Percentiles rank a stretch among this genome's conserved stretches.
phyloP scores from a whole-genome alignment of 2,329 filamentous ascomycete genomes.

The Annulohypoxylon truncatum region DNA sequence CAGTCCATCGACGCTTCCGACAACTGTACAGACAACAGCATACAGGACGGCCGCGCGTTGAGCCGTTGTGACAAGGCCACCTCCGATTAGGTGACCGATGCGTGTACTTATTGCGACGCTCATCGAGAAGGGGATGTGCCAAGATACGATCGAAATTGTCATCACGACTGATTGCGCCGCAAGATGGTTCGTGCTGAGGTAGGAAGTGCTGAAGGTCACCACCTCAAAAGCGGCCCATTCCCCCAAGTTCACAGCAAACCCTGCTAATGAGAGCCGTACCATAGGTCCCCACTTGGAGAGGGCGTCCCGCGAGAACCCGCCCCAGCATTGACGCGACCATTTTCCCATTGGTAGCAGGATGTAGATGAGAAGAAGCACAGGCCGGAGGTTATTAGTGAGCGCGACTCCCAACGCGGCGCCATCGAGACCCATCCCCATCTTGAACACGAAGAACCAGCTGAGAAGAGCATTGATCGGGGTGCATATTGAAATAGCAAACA shows the following conservation, averaged over 20 bases:
- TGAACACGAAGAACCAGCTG: slow-evolving; percentile 61
- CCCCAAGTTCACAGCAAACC: slow-evolving; percentile 54
- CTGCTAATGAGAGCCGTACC: slow-evolving; percentile 54
- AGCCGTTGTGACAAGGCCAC: slow-evolving; percentile 49
- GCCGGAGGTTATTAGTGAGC: slow-evolving; percentile 61
- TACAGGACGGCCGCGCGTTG: slow-evolving; percentile 50
- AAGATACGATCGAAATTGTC: slow-evolving; percentile 55
- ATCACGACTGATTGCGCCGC: slow-evolving; percentile 57
- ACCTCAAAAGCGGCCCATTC: slow-evolving; percentile 59
- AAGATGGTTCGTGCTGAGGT: slow-evolving; percentile 56
- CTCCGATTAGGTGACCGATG: slow-evolving; percentile 57
- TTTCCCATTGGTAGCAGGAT: slow-evolving; percentile 55
- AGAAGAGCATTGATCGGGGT: slow-evolving; percentile 61
- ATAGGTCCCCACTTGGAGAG: slow-evolving; percentile 56
- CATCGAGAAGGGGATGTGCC: slow-evolving; percentile 58
- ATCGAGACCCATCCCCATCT: slow-evolving; percentile 58
- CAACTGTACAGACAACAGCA: slow-evolving; percentile 48
- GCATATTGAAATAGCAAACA: slow-evolving; percentile 60
- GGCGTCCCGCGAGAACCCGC: slow-evolving; percentile 53
- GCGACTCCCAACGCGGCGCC: slow-evolving; percentile 64
- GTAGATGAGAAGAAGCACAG: slow-evolving; percentile 60
- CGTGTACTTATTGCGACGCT: slow-evolving; percentile 57
- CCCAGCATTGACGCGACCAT: slow-evolving; percentile 58
- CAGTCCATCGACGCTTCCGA: slow-evolving; percentile 52
- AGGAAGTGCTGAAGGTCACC: slow-evolving; percentile 58